Base-by-base conservation (phyloP, 192 early-diverging fungal species). In the Entophlyctis helioformis region DNA sequence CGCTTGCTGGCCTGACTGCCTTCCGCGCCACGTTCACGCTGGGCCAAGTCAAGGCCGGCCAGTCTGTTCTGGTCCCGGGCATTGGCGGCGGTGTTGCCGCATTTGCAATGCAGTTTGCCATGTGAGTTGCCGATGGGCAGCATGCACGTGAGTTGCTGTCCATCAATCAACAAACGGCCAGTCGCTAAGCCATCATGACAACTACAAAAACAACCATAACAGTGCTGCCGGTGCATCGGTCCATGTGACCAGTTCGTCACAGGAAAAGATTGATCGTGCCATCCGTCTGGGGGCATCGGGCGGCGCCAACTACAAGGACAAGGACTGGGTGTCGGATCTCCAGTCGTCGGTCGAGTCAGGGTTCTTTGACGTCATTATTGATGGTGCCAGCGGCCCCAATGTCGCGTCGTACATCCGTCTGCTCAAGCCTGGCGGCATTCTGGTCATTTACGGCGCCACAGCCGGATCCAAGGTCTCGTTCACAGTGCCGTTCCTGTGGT, bases 11-110 rank as follows among this genome's bases (percentile, higher is more conserved):
- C 10, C 27, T 67, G 28, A 68, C 69, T 6, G 72, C 57, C 11
- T 64, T 33, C 51, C 72, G 83, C 29, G 82, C 82, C 12, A 52
- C 66, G 0, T 68, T 85, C 28, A 75, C 81, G 10, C 71, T 79
- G 37, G 82, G 63, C 0, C 35, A 69, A 23, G 64, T 80, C 21
- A 41, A 53, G 23, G 37, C 56, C 8, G 78, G 73, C 3, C 56
- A 71, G 13, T 64, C 64, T 36, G 77, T 85, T 10, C 51, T 85
- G 1, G 68, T 85, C 22, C 72, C 82, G 24, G 83, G 83, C 33
- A 85, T 85, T 55, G 83, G 83, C 22, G 83, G 83, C 38, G 83
- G 83, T 27, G 80, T 82, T 33, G 83, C 82, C 0, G 44, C 84
- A 15, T 67, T 71, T 50, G 80, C 78, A 10, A 41, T 86, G 26